phyloP scores from a whole-genome alignment of 108 stramenopile species.

The Skeletonema tropicum region DNA sequence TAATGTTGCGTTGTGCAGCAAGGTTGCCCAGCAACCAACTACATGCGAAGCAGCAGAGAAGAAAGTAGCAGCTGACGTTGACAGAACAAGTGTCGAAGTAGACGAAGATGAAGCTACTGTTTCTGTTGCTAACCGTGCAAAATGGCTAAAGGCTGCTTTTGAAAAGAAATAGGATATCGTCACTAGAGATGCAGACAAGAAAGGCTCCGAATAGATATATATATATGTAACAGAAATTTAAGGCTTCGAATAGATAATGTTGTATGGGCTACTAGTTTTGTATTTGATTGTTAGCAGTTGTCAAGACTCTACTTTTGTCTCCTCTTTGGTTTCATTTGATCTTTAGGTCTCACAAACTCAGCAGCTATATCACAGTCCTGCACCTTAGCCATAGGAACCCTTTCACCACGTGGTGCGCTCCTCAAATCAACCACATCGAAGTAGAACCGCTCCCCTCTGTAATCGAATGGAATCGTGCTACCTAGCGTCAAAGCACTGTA shows the following conservation, averaged over 20 bases:
- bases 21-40: too few species aligned
- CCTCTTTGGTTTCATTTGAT: constrained; percentile 54
- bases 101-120: neutral
- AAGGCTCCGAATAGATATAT: neutral
- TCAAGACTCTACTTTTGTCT: constrained; percentile 5
- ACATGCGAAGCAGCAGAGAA: too few species aligned
- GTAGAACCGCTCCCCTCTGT: constrained; percentile 79
- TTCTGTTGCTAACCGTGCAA: constrained; percentile 46
- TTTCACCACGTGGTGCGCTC: constrained; percentile 83
- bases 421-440: constrained; percentile 90
- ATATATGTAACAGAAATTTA: too few species aligned
- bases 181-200: neutral
- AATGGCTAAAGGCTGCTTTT: constrained; percentile 43
- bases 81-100: neutral
- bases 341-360: constrained; percentile 81
- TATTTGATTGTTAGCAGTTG: neutral
- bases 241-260: neutral
- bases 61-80: neutral
- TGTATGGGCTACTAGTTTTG: neutral
- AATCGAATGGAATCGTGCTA: constrained; percentile 86
- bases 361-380: constrained; percentile 91
- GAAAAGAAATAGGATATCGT: neutral
- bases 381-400: constrained; percentile 73
- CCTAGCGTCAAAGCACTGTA: constrained; percentile 75
- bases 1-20: too few species aligned